Conservation (phyloP, 2,329 filamentous ascomycete species). For the Periconia macrospinosa region DNA sequence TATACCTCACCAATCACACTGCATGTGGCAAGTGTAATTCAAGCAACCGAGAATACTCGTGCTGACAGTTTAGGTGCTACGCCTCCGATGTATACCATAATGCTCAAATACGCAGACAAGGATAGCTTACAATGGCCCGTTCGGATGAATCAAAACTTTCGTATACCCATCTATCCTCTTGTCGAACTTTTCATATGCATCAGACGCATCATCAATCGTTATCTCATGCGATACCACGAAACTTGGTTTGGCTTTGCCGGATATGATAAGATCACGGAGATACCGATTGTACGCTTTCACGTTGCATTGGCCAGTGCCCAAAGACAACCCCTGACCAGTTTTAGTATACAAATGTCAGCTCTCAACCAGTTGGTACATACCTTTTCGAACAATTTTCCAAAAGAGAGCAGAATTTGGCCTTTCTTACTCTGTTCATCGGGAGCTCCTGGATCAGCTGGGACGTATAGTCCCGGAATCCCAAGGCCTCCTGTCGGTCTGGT, state of each 20-base stretch:
- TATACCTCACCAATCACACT: no score
- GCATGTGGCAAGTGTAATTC: no score
- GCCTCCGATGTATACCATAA: neutral
- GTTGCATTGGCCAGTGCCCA: constrained; percentile 68
- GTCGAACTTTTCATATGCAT: constrained; percentile 68
- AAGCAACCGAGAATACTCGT: no score
- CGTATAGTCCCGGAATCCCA: constrained; percentile 61
- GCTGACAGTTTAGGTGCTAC: neutral
- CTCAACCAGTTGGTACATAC: constrained; percentile 29
- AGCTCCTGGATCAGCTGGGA: constrained; percentile 62
- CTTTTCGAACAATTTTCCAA: constrained; percentile 71
- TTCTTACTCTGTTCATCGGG: constrained; percentile 63
- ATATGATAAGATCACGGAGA: constrained; percentile 65
- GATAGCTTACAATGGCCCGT: constrained; percentile 45
- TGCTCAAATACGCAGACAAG: neutral
- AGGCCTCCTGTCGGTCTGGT: constrained; percentile 64
- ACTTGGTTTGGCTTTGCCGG: constrained; percentile 65
- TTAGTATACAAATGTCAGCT: constrained; percentile 1
- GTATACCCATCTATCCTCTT: constrained; percentile 67
- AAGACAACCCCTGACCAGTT: constrained; percentile 54
- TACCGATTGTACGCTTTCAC: constrained; percentile 70
- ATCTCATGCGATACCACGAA: constrained; percentile 70
- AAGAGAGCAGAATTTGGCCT: constrained; percentile 65
- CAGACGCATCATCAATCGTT: constrained; percentile 61
- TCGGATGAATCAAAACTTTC: constrained; percentile 69